phyloP scores from a whole-genome alignment of 352 stramenopile genomes.

The Pythium grandisporangium region DNA sequence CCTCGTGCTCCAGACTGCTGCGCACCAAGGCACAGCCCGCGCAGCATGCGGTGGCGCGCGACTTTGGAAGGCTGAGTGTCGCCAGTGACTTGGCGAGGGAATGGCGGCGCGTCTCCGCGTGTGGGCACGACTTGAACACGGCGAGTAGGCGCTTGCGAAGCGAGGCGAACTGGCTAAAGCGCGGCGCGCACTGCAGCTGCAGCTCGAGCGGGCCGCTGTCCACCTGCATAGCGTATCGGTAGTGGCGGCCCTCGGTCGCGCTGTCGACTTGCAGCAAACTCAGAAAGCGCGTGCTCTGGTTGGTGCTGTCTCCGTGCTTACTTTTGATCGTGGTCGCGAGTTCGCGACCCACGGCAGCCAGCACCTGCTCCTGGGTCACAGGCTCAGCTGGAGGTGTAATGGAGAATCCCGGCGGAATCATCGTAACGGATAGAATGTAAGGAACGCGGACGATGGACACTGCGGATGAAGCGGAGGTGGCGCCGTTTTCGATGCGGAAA shows the following conservation, averaged over 20 bases:
- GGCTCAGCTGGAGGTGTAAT: neutral
- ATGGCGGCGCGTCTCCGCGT: constrained; percentile 8
- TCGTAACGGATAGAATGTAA: neutral
- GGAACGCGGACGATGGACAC: neutral
- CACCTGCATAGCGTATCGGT: constrained; percentile 65
- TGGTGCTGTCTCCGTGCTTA: too few relatives aligned
- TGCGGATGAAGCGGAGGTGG: too few relatives aligned
- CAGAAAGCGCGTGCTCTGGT: constrained; percentile 2
- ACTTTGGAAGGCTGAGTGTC: neutral
- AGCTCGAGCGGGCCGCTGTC: constrained; percentile 28
- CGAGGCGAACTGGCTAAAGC: constrained; percentile 45
- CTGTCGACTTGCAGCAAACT: constrained; percentile 43
- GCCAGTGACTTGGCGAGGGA: constrained; percentile 3
- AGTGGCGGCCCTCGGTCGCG: constrained; percentile 30
- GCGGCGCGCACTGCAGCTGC: constrained; percentile 34
- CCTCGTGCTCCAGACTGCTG: constrained; percentile 21
- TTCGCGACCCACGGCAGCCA: neutral
- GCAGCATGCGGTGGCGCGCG: constrained; percentile 17
- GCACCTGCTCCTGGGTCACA: neutral
- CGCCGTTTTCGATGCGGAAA: too few relatives aligned
- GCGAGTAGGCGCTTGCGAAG: constrained; percentile 41
- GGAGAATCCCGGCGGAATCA: neutral
- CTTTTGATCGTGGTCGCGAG: too few relatives aligned
- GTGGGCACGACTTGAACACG: constrained; percentile 27
- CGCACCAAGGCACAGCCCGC: constrained; percentile 23